Evolutionary conservation across 768 basidiomycete species (phyloP), one percentile per base, ranked within the genome.

Genomic region (Leucocoprinus birnbaumii): DNA sequence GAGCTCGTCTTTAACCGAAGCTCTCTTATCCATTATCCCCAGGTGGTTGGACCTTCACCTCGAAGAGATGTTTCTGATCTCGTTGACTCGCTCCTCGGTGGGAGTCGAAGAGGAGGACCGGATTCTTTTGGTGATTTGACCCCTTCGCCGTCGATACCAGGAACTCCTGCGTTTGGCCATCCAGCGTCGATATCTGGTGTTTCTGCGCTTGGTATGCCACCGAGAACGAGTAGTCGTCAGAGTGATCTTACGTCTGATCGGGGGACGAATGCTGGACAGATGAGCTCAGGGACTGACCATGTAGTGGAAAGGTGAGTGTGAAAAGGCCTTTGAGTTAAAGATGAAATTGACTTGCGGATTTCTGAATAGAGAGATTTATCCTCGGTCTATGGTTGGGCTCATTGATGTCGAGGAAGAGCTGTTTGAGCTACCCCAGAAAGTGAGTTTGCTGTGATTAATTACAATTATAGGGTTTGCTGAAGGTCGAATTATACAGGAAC

Each of bases 331-430:
- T 31, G 26, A 16, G 19, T 53, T 45, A 35, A 38, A 34, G 9
- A 52, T 59, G 11, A 5, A 11, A 31, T 35, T 43, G 42, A 25
- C 21, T 48, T 11, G 24, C 24, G 42, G 31, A 35, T 48, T 60
- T 43, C 22, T 56, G 14, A 31, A 2, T 58, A 90, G 87, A 55
- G 74, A 74, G 43, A 74, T 90, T 63, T 84, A 80, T 3, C 84
- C 86, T 10, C 78, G 88, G 41, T 76, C 80, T 26, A 73, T 84
- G 41, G 80, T 82, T n/a, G 91, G 92, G 64, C 78, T 94, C n/a
- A 82, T 96, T 48, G 91, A 96, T 60, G 79, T 91, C 16, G 90
- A 94, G 59, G 86, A 92, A 63, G 94, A 97, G 65, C 73, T 97
- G 4, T 96, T 92, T 61, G 94, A 95, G 62, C 72, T 94, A 10